Evolutionary conservation across 495 filamentous ascomycete species (phyloP).

Genomic region (Aspergillus haitiensis): DNA sequence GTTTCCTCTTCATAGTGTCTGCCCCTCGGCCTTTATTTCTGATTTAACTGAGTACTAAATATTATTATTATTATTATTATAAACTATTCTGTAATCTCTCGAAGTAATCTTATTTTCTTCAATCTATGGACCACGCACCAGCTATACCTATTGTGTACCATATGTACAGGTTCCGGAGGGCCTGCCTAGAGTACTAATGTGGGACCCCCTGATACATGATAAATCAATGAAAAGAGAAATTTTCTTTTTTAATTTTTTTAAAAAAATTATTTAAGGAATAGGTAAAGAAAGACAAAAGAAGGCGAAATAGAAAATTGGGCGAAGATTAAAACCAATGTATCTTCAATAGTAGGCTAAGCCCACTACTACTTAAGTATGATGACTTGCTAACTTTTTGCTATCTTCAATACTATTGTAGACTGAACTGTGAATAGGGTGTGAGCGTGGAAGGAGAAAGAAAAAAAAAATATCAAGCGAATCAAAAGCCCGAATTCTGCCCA

Average conservation of each 20-base stretch:
- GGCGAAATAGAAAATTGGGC: too few relatives aligned
- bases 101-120: conserved; percentile 5
- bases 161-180: conserved; percentile 1
- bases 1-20: not conserved
- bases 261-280: too few relatives aligned
- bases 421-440: conserved; percentile 11
- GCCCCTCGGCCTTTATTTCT: conserved; percentile 5
- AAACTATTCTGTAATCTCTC: not conserved
- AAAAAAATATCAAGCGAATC: conserved; percentile 28
- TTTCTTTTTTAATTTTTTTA: not conserved
- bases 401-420: not conserved
- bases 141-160: conserved; percentile 16
- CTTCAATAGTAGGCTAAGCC: too few relatives aligned
- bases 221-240: conserved; percentile 6
- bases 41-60: not conserved
- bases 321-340: too few relatives aligned
- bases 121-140: conserved; percentile 4
- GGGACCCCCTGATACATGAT: conserved; percentile 13
- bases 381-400: conserved; percentile 3
- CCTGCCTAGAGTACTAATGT: conserved; percentile 6
- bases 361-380: too few relatives aligned
- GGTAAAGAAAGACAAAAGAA: too few relatives aligned
- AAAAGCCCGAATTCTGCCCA: conserved; percentile 18
- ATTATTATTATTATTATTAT: too few relatives aligned
- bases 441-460: conserved; percentile 2